Evolutionary conservation across 2,329 filamentous ascomycete species (phyloP), one percentile per base, ranked within the genome.

Genomic region (Chrysoporthe austroafricana): DNA sequence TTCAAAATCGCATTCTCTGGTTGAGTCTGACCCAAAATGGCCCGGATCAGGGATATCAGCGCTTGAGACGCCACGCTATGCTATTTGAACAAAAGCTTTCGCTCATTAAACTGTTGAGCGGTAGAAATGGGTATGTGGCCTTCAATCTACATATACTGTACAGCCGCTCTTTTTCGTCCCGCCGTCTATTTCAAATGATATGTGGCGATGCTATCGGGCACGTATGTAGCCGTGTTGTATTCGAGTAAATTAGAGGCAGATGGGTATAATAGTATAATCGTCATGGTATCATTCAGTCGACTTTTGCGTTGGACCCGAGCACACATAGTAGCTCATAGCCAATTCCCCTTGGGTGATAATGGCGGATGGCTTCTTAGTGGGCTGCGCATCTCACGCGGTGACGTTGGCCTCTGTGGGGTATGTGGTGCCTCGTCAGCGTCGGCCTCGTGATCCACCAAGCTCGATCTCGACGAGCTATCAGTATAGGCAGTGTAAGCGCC

Each of bases 361-460:
- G 68, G 65, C 8, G 68, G 68, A 14, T 69, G 58, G 18, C 62
- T 69, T n/a, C 58, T 39, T 50, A 69, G 36, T 4, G 68, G 68
- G 43, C 68, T 69, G 14, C 59, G 62, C 52, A 57, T n/a, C 32
- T 50, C 52, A 11, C 48, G 32, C 0, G 16, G 34, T 6, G 65
- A 52, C 34, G 13, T 34, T 9, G 63, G 14, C 52, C 52, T 21
- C 18, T 54, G 34, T 21, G 67, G 43, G 34, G 44, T 43, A 1
- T 42, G 56, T 8, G 56, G 32, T n/a, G 48, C 62, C 6, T 58
- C 48, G 6, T 59, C 56, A 16, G 42, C 46, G 21, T 46, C 54
- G 36, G 50, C 48, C 13, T 32, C 44, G 36, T n/a, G 34, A 32
- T 43, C 58, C n/a, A 43, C 36, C 26, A 61, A 32, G 7, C 56